These are phyloP conservation scores for Microsporum audouinii DNA, from an alignment of 2,329 filamentous ascomycete genomes.

Conservation along the genomic window DNA sequence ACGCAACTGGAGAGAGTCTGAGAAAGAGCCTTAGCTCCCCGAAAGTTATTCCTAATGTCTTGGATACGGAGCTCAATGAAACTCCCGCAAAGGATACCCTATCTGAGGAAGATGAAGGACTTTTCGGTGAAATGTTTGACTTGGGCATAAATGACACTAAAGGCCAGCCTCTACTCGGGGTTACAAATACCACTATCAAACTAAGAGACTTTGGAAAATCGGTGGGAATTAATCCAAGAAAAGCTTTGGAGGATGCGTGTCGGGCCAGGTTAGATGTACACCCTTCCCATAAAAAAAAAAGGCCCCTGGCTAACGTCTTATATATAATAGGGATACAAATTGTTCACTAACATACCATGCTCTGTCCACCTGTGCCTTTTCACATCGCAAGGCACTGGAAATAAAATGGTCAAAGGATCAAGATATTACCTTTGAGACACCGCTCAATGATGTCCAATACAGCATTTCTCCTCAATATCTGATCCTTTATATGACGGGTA, in stretches of 20 bases:
- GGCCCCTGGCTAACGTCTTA: slow-evolving; percentile 24
- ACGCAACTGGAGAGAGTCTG: slow-evolving; percentile 43
- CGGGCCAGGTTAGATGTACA: slow-evolving; percentile 50
- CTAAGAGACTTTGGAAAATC: slow-evolving; percentile 78
- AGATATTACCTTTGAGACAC: slow-evolving; percentile 36
- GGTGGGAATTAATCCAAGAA: slow-evolving; percentile 62
- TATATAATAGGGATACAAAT: slow-evolving; percentile 48
- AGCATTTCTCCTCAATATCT: slow-evolving; percentile 38
- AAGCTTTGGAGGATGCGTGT: slow-evolving; percentile 77
- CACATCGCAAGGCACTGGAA: slow-evolving; percentile 61
- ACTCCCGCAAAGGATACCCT: slow-evolving; percentile 4
- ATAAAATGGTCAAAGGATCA: slow-evolving; percentile 72
- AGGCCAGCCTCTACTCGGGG: slow-evolving; percentile 32
- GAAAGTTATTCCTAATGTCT: background rate
- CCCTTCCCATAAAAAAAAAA: background rate
- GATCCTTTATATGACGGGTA: slow-evolving; percentile 59
- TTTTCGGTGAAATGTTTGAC: slow-evolving; percentile 49
- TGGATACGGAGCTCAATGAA: background rate
- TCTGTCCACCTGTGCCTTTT: slow-evolving; percentile 62
- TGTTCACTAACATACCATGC: slow-evolving; percentile 57
- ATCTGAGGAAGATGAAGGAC: slow-evolving; percentile 33
- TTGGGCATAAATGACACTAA: slow-evolving; percentile 28
- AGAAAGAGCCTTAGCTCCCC: slow-evolving; percentile 25
- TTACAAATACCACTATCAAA: slow-evolving; percentile 32
- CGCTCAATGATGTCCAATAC: slow-evolving; percentile 33